phyloP scores from a whole-genome alignment of 208 protist species.

The Crithidia thermophila region DNA sequence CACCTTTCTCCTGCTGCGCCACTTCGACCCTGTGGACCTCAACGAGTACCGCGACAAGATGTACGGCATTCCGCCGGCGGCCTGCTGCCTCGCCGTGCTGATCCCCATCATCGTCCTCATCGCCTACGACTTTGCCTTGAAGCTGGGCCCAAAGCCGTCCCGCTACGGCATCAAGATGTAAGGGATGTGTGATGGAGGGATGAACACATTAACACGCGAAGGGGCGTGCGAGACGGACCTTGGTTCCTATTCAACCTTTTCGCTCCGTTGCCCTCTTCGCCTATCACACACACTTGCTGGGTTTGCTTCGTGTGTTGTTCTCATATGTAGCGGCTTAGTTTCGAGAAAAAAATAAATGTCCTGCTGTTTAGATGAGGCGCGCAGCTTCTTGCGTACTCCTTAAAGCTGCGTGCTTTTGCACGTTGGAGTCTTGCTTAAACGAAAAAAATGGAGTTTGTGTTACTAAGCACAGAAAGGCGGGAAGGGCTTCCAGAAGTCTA shows the following conservation, averaged over 20 bases:
- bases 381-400: no score
- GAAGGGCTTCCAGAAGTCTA: no score
- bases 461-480: no score
- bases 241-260: background rate
- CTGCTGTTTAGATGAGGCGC: background rate
- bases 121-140: constrained; percentile 54
- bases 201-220: constrained; percentile 4
- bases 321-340: background rate
- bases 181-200: background rate
- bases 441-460: no score
- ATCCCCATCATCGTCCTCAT: constrained; percentile 61
- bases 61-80: constrained; percentile 52
- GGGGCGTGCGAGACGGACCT: background rate
- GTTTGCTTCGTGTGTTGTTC: background rate
- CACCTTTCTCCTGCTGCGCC: constrained; percentile 61
- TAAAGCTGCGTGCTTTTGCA: no score
- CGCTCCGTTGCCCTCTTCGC: background rate
- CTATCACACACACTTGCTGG: background rate
- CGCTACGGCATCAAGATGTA: constrained; percentile 57
- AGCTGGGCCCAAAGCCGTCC: constrained; percentile 63
- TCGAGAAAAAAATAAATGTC: background rate
- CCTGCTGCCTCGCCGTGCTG: constrained; percentile 46
- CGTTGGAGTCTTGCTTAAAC: no score
- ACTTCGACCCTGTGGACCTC: constrained; percentile 66
- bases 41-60: constrained; percentile 60